Base-by-base conservation (phyloP, 2,329 filamentous ascomycete species). In the Cryphonectria naterciae region DNA sequence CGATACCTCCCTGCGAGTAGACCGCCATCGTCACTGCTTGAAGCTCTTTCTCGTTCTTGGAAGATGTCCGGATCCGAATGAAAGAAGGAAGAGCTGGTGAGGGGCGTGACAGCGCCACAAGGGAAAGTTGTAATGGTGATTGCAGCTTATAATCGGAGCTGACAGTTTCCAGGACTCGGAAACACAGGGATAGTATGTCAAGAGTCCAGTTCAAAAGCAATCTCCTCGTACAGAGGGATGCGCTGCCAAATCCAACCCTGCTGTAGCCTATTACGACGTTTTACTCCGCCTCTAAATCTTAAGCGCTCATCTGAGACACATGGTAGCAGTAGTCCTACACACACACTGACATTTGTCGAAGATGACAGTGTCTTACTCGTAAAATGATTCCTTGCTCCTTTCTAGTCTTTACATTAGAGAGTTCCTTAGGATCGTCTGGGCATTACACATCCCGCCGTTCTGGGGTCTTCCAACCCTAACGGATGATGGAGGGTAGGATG, bases 1-100 rank as follows among this genome's bases (percentile, higher is more conserved):
- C 10, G 28, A 63, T 43, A 13, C 61, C 61, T 63, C 61, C 61
- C 22, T 63, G 61, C 32, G 61, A 25, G 37, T 37, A 39, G 61
- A 25, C 35, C 7, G 61, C 15, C 61, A 63, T 63, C 5, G n/a
- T 54, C n/a, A 13, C n/a, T 15, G n/a, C 6, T 25, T 28, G 52
- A 13, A 25, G n/a, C 11, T 37, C n/a, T 13, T 54, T 8, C n/a
- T 28, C n/a, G n/a, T 25, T 19, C 52, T 54, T 54, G 52, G 10
- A 13, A 54, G 52, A 54, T 28, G 8, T 54, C 41, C 4, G n/a
- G 52, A 15, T n/a, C 52, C 8, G 54, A 5, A 56, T 54, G 54
- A 15, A 28, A 56, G 25, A 25, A 54, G 25, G 28, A 32, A 56
- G 54, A 56, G 25, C 25, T 28, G 54, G 54, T 32, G 25, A 17